Percentiles rank a stretch among this genome's conserved stretches.
These are phyloP conservation scores for Ophiostoma perfectum DNA, from an alignment of 2,329 filamentous ascomycete genomes.

Conservation along the genomic window DNA sequence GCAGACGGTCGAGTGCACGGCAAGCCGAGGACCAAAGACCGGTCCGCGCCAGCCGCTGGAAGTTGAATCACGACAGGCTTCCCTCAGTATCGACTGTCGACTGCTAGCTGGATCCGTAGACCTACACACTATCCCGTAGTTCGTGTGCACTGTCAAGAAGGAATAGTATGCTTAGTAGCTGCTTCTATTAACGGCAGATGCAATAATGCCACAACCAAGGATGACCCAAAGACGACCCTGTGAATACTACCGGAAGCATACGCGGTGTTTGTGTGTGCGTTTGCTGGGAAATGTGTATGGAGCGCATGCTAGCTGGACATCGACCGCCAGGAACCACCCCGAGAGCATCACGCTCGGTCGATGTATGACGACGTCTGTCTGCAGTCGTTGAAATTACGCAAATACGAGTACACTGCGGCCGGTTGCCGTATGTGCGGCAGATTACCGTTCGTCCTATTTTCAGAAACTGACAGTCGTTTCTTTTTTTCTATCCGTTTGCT, in stretches of 20 bases:
- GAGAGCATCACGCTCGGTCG: no score
- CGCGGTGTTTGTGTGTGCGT: not conserved
- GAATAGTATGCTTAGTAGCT: not conserved
- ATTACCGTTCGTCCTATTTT: not conserved
- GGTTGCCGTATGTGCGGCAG: conserved; percentile 9
- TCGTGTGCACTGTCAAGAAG: not conserved
- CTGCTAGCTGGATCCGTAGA: not conserved
- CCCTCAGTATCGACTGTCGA: not conserved
- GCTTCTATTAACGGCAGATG: not conserved
- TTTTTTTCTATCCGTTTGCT: not conserved
- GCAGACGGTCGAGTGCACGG: not conserved
- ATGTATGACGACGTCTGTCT: no score
- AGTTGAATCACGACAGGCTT: not conserved
- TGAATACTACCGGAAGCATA: conserved; percentile 4
- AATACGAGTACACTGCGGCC: not conserved
- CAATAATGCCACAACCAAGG: not conserved
- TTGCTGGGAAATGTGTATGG: no score
- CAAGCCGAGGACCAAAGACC: not conserved
- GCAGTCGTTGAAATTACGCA: no score
- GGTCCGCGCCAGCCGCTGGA: not conserved
- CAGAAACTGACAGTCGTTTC: no score
- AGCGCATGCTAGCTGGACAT: no score
- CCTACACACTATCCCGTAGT: not conserved
- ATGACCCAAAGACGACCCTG: not conserved
- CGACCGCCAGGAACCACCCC: no score